Evolutionary conservation across 176 grass and related monocot species (phyloP), one percentile per base, ranked within the genome.

Genomic region (Saccharum officinarum): DNA sequence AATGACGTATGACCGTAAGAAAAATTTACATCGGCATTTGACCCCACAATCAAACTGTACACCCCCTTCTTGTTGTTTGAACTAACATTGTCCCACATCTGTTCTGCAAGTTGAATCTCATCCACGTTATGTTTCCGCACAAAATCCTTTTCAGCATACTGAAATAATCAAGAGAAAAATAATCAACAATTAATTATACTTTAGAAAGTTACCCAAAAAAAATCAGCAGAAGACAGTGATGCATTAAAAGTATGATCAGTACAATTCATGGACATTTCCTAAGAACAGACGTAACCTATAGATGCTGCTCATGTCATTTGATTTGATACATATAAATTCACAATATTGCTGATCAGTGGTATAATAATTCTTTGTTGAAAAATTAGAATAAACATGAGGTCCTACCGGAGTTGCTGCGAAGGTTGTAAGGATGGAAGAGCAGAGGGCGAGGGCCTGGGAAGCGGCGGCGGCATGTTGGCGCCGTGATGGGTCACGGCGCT

Each of bases 141-240:
- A 85, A 92, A 97, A 69, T 91, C 81, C 41, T 96, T 96, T n/a
- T 99, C 94, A 31, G 92, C 87, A 79, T 99, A 99, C 97, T 99
- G 94, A 71, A 94, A 94, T 45, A 66, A 78, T 76, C 13, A 79
- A 50, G 12, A 6, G 79, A 81, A 69, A n/a, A 78, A 37, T 61
- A 57, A 81, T 79, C 26, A 90, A 9, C 25, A 75, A 44, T 5
- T 75, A 25, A 75, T 25, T 50, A 74, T 10, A 22, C 69, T 49
- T 77, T 16, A 54, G 3, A 77, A 77, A 46, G 41, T 72, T 49
- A 30, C 47, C 30, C n/a, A n/a, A 63, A 67, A 82, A 60, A 8
- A 49, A 60, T 47, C 42, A 18, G 15, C 25, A 31, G 45, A 74
- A 49, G 3, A 44, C 38, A 41, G 37, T 62, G 7, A 74, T 14